Base-by-base conservation (phyloP, 345 rosid genomes). In the Linum usitatissimum region DNA sequence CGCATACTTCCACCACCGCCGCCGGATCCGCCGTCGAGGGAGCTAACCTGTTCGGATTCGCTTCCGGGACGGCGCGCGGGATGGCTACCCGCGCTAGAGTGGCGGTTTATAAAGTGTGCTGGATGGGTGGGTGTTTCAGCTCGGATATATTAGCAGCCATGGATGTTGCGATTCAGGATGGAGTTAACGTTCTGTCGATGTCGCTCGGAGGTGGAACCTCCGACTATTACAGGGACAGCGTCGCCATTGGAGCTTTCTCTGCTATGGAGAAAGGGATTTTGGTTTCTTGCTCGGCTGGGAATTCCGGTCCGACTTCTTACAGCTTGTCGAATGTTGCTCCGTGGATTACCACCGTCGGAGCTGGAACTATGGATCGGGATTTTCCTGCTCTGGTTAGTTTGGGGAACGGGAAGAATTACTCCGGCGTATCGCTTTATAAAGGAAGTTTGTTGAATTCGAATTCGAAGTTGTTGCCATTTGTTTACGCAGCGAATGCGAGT, bases 401-500 rank as follows among this genome's bases (percentile, higher is more conserved):
- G 10, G 63, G 71, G 63, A 49, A 12, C 39, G 72, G 72, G 0
- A 56, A 19, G 56, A 73, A 73, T 54, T 67, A 38, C 66, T 73
- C 76, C 0, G 76, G 76, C 5, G 72, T 73, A n/a, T 68, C 72
- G 68, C 39, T 73, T 0, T 73, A 53, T 7, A 64, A 15, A 10
- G 76, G 76, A 6, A 56, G 2, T 3, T 3, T 57, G 6, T 20
- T 68, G 17, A 68, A 68, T 0, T 68, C 55, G 45, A 67, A 64
- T 57, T 54, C 67, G n/a, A n/a, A n/a, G n/a, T n/a, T n/a, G 4
- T 31, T 64, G 61, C 76, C 76, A 0, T 64, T 73, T 34, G 68
- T 73, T 23, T 73, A 64, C 55, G 76, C 76, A 0, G 76, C 57
- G 12, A 68, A 73, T 56, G 76, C 66, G 4, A 73, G 66, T 20